These are phyloP conservation scores for Pseudogymnoascus sp. DNA, from an alignment of 2,329 filamentous ascomycete genomes.

Conservation along the genomic window DNA sequence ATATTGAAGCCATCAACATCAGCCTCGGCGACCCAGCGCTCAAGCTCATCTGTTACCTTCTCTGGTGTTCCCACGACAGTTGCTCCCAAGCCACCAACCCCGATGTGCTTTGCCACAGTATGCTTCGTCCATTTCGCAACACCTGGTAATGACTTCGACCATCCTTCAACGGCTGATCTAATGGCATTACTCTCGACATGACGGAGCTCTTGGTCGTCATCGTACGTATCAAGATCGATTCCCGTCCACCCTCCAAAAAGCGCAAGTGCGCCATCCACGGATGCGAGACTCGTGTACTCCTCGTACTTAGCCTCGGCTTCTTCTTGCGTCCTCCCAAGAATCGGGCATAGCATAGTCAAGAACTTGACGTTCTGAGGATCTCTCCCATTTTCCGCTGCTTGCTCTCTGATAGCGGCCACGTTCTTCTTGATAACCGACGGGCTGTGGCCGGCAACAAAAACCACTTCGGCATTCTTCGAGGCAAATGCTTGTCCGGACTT, in stretches of 20 bases:
- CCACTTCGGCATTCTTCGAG: constrained; percentile 60
- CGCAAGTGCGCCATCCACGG: constrained; percentile 57
- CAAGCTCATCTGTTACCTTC: constrained; percentile 57
- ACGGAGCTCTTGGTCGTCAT: constrained; percentile 53
- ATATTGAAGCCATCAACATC: constrained; percentile 69
- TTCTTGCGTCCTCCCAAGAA: constrained; percentile 56
- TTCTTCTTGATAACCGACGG: constrained; percentile 52
- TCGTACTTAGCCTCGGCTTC: constrained; percentile 56
- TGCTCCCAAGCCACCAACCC: constrained; percentile 57
- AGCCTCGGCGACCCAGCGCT: constrained; percentile 57
- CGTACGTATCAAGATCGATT: constrained; percentile 51
- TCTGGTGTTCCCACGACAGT: constrained; percentile 54
- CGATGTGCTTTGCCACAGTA: constrained; percentile 58
- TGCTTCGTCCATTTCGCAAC: constrained; percentile 63
- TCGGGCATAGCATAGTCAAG: constrained; percentile 54
- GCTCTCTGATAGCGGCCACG: constrained; percentile 52
- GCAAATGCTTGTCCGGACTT: constrained; percentile 57
- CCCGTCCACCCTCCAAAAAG: constrained; percentile 70
- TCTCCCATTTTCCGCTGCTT: constrained; percentile 45
- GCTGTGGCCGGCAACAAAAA: constrained; percentile 59
- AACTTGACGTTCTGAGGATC: constrained; percentile 57
- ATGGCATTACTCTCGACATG: constrained; percentile 35
- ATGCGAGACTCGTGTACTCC: constrained; percentile 53
- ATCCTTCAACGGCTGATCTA: constrained; percentile 46
- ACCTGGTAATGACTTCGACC: constrained; percentile 47